A percentile compares a stretch with the other conserved stretches of the same genome.
These are phyloP conservation scores for Herpetomonas muscarum DNA, from an alignment of 208 protist species.

Conservation along the genomic window DNA sequence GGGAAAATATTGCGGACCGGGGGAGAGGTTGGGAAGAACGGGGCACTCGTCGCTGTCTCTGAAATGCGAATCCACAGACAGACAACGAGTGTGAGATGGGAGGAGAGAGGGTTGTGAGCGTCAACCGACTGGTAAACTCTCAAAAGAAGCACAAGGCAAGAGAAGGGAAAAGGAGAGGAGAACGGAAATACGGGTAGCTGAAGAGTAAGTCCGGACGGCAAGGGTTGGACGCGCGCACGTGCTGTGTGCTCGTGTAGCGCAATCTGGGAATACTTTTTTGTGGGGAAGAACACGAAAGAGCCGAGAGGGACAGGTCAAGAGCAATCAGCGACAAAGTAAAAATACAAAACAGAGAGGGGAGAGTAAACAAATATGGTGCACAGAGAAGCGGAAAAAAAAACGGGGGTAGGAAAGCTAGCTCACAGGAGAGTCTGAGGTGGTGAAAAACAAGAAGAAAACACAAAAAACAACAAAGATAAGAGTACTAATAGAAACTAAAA, in stretches of 20 bases:
- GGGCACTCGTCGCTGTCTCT: no score
- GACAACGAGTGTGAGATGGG: constrained; percentile 8
- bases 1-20: no score
- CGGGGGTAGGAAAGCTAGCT: background rate
- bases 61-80: no score
- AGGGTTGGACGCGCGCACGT: background rate
- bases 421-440: background rate
- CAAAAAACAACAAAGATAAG: constrained; percentile 1
- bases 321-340: no score
- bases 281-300: no score
- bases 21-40: no score
- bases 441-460: background rate
- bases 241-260: background rate
- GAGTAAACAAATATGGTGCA: background rate
- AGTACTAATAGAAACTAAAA: background rate
- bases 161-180: background rate
- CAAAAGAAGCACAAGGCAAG: background rate
- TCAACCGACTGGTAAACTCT: background rate
- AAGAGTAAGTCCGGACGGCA: background rate
- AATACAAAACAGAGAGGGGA: no score
- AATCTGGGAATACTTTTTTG: no score
- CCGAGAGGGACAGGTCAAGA: no score
- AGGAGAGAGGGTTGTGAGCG: background rate
- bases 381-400: background rate
- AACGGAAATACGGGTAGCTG: background rate